A percentile compares a stretch with the other conserved stretches of the same genome.
phyloP scores from a whole-genome alignment of 2,329 filamentous ascomycete species.

The Aspergillus tamarii region DNA sequence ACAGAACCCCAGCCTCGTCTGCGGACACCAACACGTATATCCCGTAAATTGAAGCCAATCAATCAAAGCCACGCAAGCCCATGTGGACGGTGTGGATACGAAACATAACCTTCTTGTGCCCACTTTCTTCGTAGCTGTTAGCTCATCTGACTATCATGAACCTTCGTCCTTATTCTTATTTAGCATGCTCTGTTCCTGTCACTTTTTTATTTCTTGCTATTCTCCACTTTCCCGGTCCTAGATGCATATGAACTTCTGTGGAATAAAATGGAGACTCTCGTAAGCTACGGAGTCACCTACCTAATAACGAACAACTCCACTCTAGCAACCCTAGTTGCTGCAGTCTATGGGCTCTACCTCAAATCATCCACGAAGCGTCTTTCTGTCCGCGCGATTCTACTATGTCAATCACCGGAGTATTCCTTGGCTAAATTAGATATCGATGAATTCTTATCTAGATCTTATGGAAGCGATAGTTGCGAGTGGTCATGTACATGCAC shows the following conservation, averaged over 20 bases:
- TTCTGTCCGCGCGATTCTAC: not conserved
- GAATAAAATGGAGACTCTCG: not conserved
- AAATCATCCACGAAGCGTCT: not conserved
- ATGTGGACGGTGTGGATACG: not conserved
- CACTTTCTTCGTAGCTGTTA: not conserved
- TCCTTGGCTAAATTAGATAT: not conserved
- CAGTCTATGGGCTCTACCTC: not conserved
- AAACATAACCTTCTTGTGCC: not conserved
- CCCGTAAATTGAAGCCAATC: not conserved
- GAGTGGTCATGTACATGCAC: not conserved
- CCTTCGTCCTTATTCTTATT: not conserved
- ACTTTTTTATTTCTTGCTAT: not conserved
- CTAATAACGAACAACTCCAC: not conserved
- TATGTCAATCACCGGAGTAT: not conserved
- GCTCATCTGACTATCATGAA: not conserved
- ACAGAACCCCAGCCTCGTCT: not conserved
- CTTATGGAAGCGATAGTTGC: not conserved
- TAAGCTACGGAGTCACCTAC: not conserved
- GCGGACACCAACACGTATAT: not conserved
- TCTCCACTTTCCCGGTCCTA: not conserved
- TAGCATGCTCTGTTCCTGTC: not conserved
- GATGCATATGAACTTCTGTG: not conserved
- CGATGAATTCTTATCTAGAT: not conserved
- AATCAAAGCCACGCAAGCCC: not conserved
- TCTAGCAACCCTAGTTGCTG: not conserved